phyloP scores from a whole-genome alignment of 1,139 yeast genomes.

The Sugiyamaella novakii region DNA sequence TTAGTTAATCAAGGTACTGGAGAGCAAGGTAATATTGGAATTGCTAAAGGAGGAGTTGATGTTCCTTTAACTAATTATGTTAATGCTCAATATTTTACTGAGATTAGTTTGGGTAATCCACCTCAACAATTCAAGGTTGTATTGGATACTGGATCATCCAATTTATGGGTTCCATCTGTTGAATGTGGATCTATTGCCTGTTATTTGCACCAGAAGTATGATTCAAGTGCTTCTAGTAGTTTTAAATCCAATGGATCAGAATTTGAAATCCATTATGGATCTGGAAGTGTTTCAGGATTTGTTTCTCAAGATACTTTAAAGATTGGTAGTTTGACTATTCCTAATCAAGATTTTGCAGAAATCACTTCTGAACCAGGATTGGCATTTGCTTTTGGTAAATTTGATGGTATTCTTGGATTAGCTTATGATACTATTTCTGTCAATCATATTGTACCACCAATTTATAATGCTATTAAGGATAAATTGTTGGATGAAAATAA shows the following conservation, averaged over 20 bases:
- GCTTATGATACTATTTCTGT: slow-evolving; percentile 92
- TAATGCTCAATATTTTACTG: slow-evolving; percentile 94
- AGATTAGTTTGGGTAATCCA: slow-evolving; percentile 87
- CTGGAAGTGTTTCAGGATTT: slow-evolving; percentile 89
- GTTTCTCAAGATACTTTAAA: slow-evolving; percentile 80
- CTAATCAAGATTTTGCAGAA: slow-evolving; percentile 92
- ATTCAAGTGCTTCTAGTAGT: slow-evolving; percentile 74
- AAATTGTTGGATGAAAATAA: slow-evolving; percentile 80
- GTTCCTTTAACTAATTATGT: slow-evolving; percentile 87
- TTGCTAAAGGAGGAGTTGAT: slow-evolving; percentile 53
- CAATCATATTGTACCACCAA: slow-evolving; percentile 85
- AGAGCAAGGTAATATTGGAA: slow-evolving; percentile 35
- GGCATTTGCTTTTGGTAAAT: slow-evolving; percentile 94
- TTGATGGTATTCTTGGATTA: slow-evolving; percentile 94
- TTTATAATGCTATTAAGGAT: slow-evolving; percentile 81
- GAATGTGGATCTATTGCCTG: slow-evolving; percentile 95
- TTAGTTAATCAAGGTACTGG: slow-evolving; percentile 40
- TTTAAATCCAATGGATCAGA: slow-evolving; percentile 84
- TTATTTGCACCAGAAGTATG: slow-evolving; percentile 87
- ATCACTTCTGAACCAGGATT: slow-evolving; percentile 96
- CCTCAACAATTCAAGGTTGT: slow-evolving; percentile 77
- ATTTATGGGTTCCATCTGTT: slow-evolving; percentile 91
- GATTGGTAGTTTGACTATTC: slow-evolving; percentile 81
- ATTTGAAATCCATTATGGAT: slow-evolving; percentile 85
- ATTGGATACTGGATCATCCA: slow-evolving; percentile 93